Evolutionary conservation across 2,329 filamentous ascomycete genomes (phyloP), one percentile per base, ranked within the genome.

Genomic region (Fusarium duplospermum): DNA sequence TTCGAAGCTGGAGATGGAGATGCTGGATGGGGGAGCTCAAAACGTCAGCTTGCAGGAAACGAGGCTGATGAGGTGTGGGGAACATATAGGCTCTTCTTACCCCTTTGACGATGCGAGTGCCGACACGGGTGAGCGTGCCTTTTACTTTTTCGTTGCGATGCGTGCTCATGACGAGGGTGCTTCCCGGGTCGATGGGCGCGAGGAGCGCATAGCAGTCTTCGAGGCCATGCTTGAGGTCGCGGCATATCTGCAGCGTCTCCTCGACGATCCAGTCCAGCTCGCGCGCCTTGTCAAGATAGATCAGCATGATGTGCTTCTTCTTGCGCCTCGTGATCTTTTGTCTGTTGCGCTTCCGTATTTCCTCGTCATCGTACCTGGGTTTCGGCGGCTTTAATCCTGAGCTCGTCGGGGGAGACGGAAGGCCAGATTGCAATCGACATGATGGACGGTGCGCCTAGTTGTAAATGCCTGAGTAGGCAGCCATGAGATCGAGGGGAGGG

Each of bases 191-290:
- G 72, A 92, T 89, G 2, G 96, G 95, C 9, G 94, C 93, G 33
- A 99, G 90, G 27, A 98, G 89, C 20, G 93, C 91, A 76, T 95
- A 94, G 84, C 95, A 98, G 83, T 98, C 95, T 81, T 96, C 92
- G 4, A 98, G 89, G 68, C 94, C 94, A 76, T 87, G 84, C 77
- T 88, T 88, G 74, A 91, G 82, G 70, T 87, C 84, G 62, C 81
- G 78, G 47, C 90, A 86, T 47, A 85, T 84, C 58, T 83, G 77
- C 62, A 86, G 83, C 10, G 89, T 87, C 67, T 89, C 86, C 45
- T 81, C 73, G 70, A 89, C 82, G 66, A 90, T 86, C 89, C 89
- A 91, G 67, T 83, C 81, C 20, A 90, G 83, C 78, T 91, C 89
- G 66, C 86, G 87, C 54, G 80, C 80, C 87, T 89, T 81, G 11